Conservation (phyloP, 139 green algal species). For the Nannochloris sp. region DNA sequence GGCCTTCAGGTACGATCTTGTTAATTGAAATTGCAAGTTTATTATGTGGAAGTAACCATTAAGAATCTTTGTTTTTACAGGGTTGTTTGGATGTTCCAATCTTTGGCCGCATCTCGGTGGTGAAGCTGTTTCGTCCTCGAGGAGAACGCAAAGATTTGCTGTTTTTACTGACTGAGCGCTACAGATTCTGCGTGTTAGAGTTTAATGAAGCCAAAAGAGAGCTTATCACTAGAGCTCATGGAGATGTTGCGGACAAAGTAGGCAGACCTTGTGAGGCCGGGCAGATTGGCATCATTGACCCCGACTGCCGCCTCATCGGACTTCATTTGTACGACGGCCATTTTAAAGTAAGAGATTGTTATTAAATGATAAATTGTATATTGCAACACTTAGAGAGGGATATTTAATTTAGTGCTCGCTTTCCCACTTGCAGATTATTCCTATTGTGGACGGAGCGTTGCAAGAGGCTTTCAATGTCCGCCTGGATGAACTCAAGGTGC, state of each 20-base stretch:
- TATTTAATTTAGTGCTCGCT: neutral
- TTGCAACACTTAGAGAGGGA: neutral
- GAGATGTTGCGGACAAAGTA: constrained; percentile 75
- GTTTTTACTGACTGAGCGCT: constrained; percentile 89
- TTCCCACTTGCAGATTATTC: constrained; percentile 52
- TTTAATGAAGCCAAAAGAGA: constrained; percentile 69
- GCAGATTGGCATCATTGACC: constrained; percentile 77
- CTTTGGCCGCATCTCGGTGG: constrained; percentile 78
- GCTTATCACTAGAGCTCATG: constrained; percentile 73
- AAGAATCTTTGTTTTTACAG: constrained; percentile 33
- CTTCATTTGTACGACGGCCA: constrained; percentile 95
- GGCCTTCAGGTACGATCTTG: constrained; percentile 67
- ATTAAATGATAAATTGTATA: neutral
- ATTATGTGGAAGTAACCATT: neutral
- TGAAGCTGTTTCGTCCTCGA: constrained; percentile 79
- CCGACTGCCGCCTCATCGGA: constrained; percentile 64
- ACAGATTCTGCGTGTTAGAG: constrained; percentile 85
- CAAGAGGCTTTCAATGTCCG: constrained; percentile 82
- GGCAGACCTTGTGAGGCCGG: constrained; percentile 76
- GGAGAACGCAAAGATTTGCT: constrained; percentile 66
- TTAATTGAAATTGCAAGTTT: neutral
- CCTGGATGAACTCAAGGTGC: constrained; percentile 76
- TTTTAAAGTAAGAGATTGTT: constrained; percentile 70
- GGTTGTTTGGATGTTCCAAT: constrained; percentile 82
- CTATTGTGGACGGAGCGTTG: constrained; percentile 52